Base-by-base conservation (phyloP, 257 asterid genomes). In the Nemophila menziesii region DNA sequence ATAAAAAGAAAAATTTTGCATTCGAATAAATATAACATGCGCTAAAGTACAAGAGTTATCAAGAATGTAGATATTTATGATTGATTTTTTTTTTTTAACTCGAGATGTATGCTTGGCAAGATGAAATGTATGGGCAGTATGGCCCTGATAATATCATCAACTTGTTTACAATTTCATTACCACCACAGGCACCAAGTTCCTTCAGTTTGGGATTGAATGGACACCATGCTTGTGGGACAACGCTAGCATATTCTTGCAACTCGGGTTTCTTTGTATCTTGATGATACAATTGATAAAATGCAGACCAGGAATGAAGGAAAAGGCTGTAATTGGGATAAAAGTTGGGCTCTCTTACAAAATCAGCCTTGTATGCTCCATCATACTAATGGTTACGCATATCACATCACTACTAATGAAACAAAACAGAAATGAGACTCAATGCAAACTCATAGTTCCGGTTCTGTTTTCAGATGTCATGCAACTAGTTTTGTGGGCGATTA, bases 151-250 rank as follows among this genome's bases (percentile, higher is more conserved):
- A n/a, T n/a, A n/a, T n/a, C n/a, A n/a, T n/a, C n/a, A n/a, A n/a
- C n/a, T n/a, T n/a, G n/a, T n/a, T n/a, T n/a, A n/a, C n/a, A n/a
- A n/a, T n/a, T n/a, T n/a, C n/a, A n/a, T n/a, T n/a, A n/a, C n/a
- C n/a, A 44, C 44, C 54, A 38, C 86, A 86, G 89, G 48, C 56
- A 39, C 52, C 11, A 44, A 40, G 58, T 58, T 55, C 46, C 61
- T 33, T 33, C 58, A 55, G 51, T n/a, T n/a, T n/a, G n/a, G n/a
- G n/a, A n/a, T n/a, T n/a, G n/a, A n/a, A n/a, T n/a, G n/a, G n/a
- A n/a, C n/a, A n/a, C n/a, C n/a, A 16, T 86, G 97, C 70, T 43
- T 71, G 45, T 64, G 71, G 78, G 89, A 87, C 55, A 73, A 79
- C 19, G 78, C 79, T 18, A 64, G 66, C 62, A 63, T 82, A 64